A percentile compares a stretch with the other conserved stretches of the same genome.
phyloP scores from a whole-genome alignment of 202 grass and related monocot genomes.

The Setaria italica region DNA sequence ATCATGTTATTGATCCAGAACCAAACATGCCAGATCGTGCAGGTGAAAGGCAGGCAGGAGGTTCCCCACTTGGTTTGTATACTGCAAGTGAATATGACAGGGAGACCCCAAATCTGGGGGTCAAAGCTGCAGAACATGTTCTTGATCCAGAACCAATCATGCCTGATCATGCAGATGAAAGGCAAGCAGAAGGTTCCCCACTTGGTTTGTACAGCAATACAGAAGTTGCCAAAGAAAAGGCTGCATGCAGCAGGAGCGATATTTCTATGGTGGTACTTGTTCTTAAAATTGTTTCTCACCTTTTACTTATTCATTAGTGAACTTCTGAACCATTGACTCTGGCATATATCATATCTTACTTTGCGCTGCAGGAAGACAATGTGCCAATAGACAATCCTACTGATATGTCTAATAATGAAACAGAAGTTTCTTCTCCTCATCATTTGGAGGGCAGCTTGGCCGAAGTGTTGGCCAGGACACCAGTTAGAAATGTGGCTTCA shows the following conservation, averaged over 20 bases:
- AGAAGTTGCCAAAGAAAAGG: slow-evolving; percentile 43
- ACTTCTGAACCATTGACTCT: slow-evolving; percentile 37
- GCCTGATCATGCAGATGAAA: slow-evolving; percentile 38
- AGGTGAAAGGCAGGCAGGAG: slow-evolving; percentile 33
- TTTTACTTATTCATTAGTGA: slow-evolving; percentile 37
- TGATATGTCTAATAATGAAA: slow-evolving; percentile 29
- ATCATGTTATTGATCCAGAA: slow-evolving; percentile 43
- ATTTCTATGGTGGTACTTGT: slow-evolving; percentile 38
- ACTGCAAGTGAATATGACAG: slow-evolving; percentile 8
- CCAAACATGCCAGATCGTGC: slow-evolving; percentile 5
- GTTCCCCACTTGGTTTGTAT: slow-evolving; percentile 25
- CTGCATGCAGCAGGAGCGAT: slow-evolving; percentile 27
- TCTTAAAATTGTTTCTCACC: slow-evolving; percentile 35
- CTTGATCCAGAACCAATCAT: slow-evolving; percentile 41
- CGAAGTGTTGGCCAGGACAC: slow-evolving; percentile 30
- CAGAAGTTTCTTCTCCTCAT: slow-evolving; percentile 43
- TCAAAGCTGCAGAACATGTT: slow-evolving; percentile 38
- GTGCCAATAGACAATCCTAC: slow-evolving; percentile 34
- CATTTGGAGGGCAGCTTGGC: slow-evolving; percentile 36
- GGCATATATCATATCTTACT: slow-evolving; percentile 31
- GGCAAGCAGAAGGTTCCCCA: slow-evolving; percentile 23
- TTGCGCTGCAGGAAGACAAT: slow-evolving; percentile 53
- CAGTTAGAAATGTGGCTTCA: slow-evolving; percentile 36
- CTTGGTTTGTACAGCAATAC: slow-evolving; percentile 21
- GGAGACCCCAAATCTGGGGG: slow-evolving; percentile 25